phyloP scores from a whole-genome alignment of 257 asterid species.

The Solanum chaucha region DNA sequence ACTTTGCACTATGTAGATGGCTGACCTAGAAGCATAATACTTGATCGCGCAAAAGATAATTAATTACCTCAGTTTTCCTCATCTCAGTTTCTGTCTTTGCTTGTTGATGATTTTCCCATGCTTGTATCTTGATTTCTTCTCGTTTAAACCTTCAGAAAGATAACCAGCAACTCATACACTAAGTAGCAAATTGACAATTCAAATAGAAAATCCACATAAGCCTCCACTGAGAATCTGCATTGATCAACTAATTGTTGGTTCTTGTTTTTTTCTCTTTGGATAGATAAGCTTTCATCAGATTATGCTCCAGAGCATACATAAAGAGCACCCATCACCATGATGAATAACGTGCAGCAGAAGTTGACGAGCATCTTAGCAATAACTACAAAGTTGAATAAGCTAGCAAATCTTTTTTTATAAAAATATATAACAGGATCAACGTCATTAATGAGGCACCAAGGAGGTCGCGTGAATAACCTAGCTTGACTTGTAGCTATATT shows the following conservation, averaged over 20 bases:
- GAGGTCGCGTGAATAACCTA: not conserved
- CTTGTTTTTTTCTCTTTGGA: not conserved
- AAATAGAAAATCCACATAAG: not conserved
- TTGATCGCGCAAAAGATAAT: not conserved
- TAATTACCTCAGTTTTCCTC: constrained; percentile 10
- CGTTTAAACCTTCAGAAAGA: constrained; percentile 7
- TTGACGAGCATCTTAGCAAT: not conserved
- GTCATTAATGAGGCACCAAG: not conserved
- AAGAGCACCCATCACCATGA: not conserved
- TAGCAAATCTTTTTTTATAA: not conserved
- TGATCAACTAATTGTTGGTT: not conserved
- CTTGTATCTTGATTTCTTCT: constrained; percentile 16
- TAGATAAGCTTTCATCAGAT: not conserved
- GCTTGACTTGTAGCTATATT: not conserved
- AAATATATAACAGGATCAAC: not conserved
- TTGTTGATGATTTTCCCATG: constrained; percentile 15
- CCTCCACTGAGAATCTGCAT: not conserved
- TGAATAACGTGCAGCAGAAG: not conserved
- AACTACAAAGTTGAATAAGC: not conserved
- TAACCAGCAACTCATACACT: not conserved
- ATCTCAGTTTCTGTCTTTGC: constrained; percentile 16
- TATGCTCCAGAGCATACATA: not conserved
- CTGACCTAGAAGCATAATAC: not conserved
- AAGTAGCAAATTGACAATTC: not conserved
- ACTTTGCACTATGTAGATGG: not conserved